These are phyloP conservation scores for Mortierella sp. DNA, from an alignment of 371 early-diverging fungal genomes.

Conservation along the genomic window DNA sequence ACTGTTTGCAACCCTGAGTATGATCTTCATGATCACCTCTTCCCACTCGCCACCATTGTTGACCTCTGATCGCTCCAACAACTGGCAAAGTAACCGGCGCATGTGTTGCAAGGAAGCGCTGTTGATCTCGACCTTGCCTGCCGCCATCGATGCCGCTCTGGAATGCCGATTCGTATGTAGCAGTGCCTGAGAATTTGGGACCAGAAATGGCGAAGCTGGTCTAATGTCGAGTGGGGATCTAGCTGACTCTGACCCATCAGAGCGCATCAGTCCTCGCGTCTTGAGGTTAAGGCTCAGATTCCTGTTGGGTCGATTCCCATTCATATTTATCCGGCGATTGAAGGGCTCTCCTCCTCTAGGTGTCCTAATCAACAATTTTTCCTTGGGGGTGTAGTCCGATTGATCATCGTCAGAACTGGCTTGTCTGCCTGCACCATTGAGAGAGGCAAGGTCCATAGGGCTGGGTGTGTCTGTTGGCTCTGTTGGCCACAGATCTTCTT, in stretches of 20 bases:
- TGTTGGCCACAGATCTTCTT: slow-evolving; percentile 46
- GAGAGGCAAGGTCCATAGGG: slow-evolving; percentile 24
- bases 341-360: slow-evolving; percentile 39
- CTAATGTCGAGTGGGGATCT: slow-evolving; percentile 45
- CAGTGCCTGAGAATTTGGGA: slow-evolving; percentile 39
- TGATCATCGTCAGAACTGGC: slow-evolving; percentile 48
- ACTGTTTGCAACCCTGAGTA: slow-evolving; percentile 71
- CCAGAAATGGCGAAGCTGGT: slow-evolving; percentile 40
- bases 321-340: slow-evolving; percentile 40
- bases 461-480: slow-evolving; percentile 30
- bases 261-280: slow-evolving; percentile 43
- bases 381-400: slow-evolving; percentile 15
- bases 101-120: slow-evolving; percentile 74
- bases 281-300: slow-evolving; percentile 38
- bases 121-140: slow-evolving; percentile 72
- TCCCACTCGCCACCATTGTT: slow-evolving; percentile 72
- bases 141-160: slow-evolving; percentile 58
- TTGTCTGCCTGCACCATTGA: slow-evolving; percentile 21
- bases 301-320: slow-evolving; percentile 40
- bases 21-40: slow-evolving; percentile 71
- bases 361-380: slow-evolving; percentile 10
- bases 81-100: slow-evolving; percentile 69
- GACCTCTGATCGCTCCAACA: slow-evolving; percentile 49
- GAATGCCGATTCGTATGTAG: slow-evolving; percentile 55
- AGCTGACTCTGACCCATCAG: slow-evolving; percentile 45